These are phyloP conservation scores for Gossypium schwendimanii DNA, from an alignment of 441 rosid species.

Conservation along the genomic window DNA sequence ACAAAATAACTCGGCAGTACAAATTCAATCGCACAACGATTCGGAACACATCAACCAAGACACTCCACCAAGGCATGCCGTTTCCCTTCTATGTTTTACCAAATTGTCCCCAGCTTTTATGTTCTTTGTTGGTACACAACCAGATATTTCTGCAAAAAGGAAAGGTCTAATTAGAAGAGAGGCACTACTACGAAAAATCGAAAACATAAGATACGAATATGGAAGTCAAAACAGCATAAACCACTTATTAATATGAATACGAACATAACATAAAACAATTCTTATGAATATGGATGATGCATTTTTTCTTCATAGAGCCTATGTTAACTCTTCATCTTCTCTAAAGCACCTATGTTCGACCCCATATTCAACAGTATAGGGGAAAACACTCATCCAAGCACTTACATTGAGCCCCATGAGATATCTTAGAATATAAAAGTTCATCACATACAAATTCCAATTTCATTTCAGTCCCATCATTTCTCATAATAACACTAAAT, in stretches of 20 bases:
- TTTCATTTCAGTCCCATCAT: too few species aligned
- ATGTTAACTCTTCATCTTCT: too few species aligned
- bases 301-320: too few species aligned
- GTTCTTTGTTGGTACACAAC: neutral
- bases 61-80: constrained; percentile 59
- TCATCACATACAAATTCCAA: too few species aligned
- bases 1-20: constrained; percentile 72
- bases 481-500: too few species aligned
- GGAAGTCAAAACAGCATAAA: neutral
- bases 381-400: too few species aligned
- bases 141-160: constrained; percentile 22
- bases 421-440: too few species aligned
- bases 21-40: constrained; percentile 49
- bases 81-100: constrained; percentile 16
- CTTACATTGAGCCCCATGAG: too few species aligned
- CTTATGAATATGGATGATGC: too few species aligned
- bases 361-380: too few species aligned
- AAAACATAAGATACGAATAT: neutral
- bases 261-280: too few species aligned
- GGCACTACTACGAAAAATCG: neutral
- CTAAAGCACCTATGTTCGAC: too few species aligned
- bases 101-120: constrained; percentile 13
- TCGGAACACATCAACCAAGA: constrained; percentile 38
- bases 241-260: neutral
- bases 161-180: neutral